A percentile compares a stretch with the other conserved stretches of the same genome.
These are phyloP conservation scores for Astrocystis sublimbata DNA, from an alignment of 495 filamentous ascomycete species.

Conservation along the genomic window DNA sequence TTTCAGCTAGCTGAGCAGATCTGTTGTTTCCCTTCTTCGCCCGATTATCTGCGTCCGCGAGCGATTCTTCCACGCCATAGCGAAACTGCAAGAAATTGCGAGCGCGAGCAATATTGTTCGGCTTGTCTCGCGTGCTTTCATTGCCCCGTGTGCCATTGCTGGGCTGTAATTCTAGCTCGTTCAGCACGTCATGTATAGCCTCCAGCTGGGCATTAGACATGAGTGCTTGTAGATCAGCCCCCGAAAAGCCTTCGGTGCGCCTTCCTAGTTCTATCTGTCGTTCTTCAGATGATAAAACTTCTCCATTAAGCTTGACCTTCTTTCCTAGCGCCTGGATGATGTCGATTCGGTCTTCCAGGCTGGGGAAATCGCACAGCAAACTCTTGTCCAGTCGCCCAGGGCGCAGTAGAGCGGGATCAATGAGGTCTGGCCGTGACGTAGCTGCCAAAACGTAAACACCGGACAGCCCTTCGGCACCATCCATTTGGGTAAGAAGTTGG, in stretches of 20 bases:
- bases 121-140: conserved; percentile 33
- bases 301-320: conserved; percentile 69
- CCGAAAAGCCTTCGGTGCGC: conserved; percentile 86
- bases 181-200: conserved; percentile 90
- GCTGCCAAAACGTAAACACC: conserved; percentile 97
- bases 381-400: conserved; percentile 91
- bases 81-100: conserved; percentile 79
- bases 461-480: conserved; percentile 90
- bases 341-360: conserved; percentile 74
- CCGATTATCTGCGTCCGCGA: conserved; percentile 42
- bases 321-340: conserved; percentile 79
- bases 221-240: conserved; percentile 91
- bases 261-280: conserved; percentile 68
- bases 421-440: conserved; percentile 86
- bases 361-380: conserved; percentile 84
- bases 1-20: conserved; percentile 61
- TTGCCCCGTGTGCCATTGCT: conserved; percentile 27
- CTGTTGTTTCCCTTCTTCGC: conserved; percentile 38
- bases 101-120: conserved; percentile 30
- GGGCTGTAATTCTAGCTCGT: conserved; percentile 53
- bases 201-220: conserved; percentile 96
- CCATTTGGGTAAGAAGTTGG: conserved; percentile 97
- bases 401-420: conserved; percentile 87
- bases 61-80: conserved; percentile 63
- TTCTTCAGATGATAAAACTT: conserved; percentile 54